Evolutionary conservation across 306 rosid species (phyloP), one percentile per base, ranked within the genome.

Genomic region (Chamaecrista fasciculata): DNA sequence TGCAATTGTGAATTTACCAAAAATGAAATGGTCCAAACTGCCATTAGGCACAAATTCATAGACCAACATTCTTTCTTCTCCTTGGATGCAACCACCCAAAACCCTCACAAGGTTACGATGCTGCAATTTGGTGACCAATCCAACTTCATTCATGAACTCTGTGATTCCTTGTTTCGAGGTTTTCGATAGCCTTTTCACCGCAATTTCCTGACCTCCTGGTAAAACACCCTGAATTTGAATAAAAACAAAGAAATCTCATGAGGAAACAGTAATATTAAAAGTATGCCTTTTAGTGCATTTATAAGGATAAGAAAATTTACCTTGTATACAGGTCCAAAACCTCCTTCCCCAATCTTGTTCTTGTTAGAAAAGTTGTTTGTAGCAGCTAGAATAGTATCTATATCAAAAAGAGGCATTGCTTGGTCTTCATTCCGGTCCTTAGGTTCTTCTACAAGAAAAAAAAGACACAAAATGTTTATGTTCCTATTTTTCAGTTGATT

Each of bases 311-410:
- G 5, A 75, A 28, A n/a, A 63, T 31, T 71, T 40, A 81, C 84
- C 80, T 66, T 81, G 78, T 85, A 85, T 8, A 85, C 84, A 6
- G 79, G 51, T 20, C 88, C 84, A 76, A 81, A 85, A 11, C 84
- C 86, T 12, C 84, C 86, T 69, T 85, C 69, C 4, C 89, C 86
- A 44, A 81, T 66, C 65, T 76, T 76, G 28, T 81, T 85, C 50
- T 58, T 62, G 0, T 28, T 0, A 57, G 80, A 78, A 63, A 85
- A 81, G 5, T 67, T 43, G 28, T 76, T 47, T 42, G 86, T 85
- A 33, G 81, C 84, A 20, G 48, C 63, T 20, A 67, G 12, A 66
- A 85, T 76, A 37, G 68, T 42, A 21, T 9, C 57, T 26, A 73
- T 25, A 73, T 66, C 61, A 61, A 69, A 85, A 19, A 73, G 36